These are phyloP conservation scores for Neurospora sp. DNA, from an alignment of 495 filamentous ascomycete genomes.

Conservation along the genomic window DNA sequence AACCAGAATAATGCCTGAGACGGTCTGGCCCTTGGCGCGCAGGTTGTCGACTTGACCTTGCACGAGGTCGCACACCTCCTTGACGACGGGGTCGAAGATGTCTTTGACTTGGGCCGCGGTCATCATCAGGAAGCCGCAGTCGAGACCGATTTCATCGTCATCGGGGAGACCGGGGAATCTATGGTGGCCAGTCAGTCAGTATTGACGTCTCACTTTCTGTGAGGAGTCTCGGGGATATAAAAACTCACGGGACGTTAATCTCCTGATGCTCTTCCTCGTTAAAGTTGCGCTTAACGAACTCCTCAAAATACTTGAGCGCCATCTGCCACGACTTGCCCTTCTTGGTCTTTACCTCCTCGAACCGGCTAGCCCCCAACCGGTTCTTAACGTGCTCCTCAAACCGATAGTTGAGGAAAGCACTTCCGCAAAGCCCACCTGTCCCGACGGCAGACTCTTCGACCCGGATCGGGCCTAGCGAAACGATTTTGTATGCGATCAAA, in stretches of 20 bases:
- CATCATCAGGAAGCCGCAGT: slow-evolving; percentile 57
- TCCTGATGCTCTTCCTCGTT: slow-evolving; percentile 62
- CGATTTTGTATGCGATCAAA: slow-evolving; percentile 60
- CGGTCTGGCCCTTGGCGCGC: slow-evolving; percentile 49
- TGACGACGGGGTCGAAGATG: slow-evolving; percentile 58
- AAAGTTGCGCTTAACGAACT: slow-evolving; percentile 65
- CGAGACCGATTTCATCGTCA: slow-evolving; percentile 49
- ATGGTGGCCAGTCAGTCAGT: background rate
- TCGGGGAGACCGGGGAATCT: slow-evolving; percentile 63
- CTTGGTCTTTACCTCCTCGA: slow-evolving; percentile 52
- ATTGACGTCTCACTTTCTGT: background rate
- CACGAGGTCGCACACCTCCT: slow-evolving; percentile 51
- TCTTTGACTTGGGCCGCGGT: slow-evolving; percentile 48
- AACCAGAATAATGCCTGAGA: slow-evolving; percentile 59
- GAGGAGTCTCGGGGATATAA: background rate
- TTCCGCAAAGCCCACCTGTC: slow-evolving; percentile 56
- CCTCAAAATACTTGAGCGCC: slow-evolving; percentile 56
- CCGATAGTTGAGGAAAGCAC: slow-evolving; percentile 58
- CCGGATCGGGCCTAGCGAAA: slow-evolving; percentile 45
- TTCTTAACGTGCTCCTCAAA: slow-evolving; percentile 59
- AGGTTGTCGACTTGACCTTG: slow-evolving; percentile 52
- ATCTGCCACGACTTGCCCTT: slow-evolving; percentile 61
- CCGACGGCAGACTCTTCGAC: slow-evolving; percentile 59
- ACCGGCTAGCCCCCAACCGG: slow-evolving; percentile 44
- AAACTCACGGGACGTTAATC: slow-evolving; percentile 52